These are phyloP conservation scores for Xylariaceae sp. DNA, from an alignment of 2,329 filamentous ascomycete genomes.

Conservation along the genomic window DNA sequence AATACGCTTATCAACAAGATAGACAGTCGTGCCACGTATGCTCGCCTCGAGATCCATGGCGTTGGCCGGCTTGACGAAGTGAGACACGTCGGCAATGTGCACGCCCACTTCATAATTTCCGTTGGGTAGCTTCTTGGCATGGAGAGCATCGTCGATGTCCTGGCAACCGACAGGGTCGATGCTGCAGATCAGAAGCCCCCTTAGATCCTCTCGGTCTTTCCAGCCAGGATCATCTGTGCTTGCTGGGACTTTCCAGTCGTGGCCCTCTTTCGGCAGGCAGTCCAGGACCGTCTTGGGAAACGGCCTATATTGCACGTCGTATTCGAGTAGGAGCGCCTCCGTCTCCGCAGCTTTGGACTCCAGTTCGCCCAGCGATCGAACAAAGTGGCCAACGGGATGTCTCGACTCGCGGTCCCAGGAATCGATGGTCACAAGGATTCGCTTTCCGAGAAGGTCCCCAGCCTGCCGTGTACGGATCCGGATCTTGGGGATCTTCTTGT, in stretches of 20 bases:
- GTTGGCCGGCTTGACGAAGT: slow-evolving; percentile 96
- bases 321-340: slow-evolving; percentile 87
- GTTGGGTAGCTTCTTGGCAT: slow-evolving; percentile 77
- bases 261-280: slow-evolving; percentile 84
- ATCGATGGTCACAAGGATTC: slow-evolving; percentile 89
- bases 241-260: slow-evolving; percentile 88
- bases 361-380: slow-evolving; percentile 85
- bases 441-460: slow-evolving; percentile 80
- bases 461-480: slow-evolving; percentile 87
- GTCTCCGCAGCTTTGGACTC: slow-evolving; percentile 98
- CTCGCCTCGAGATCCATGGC: slow-evolving; percentile 96
- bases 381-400: slow-evolving; percentile 89
- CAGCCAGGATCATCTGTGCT: slow-evolving; percentile 77
- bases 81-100: slow-evolving; percentile 98
- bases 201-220: slow-evolving; percentile 77
- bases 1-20: slow-evolving; percentile 97
- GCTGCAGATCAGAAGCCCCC: slow-evolving; percentile 86
- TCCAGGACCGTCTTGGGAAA: slow-evolving; percentile 95
- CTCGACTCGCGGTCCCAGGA: slow-evolving; percentile 91
- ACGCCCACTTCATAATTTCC: slow-evolving; percentile 95
- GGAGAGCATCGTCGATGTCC: slow-evolving; percentile 95
- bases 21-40: slow-evolving; percentile 91
- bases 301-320: slow-evolving; percentile 94
- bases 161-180: slow-evolving; percentile 96
- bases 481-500: slow-evolving; percentile 96